Evolutionary conservation across 164 flowering plant species (phyloP).

Genomic region (Brasenia schreberi): DNA sequence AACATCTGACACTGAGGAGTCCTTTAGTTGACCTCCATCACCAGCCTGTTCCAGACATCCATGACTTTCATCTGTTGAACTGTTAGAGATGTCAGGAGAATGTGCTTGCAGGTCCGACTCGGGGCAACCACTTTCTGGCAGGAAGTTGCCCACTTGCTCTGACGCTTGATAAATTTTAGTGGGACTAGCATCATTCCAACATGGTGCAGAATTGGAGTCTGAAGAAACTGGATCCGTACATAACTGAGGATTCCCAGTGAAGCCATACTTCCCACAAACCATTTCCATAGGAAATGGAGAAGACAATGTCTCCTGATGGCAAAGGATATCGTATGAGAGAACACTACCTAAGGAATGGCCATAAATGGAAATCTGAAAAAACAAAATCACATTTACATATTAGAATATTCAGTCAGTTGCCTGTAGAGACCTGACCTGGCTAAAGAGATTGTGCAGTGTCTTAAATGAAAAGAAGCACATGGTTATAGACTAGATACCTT

Average conservation of each 20-base stretch:
- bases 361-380: conserved; percentile 73
- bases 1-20: conserved; percentile 8
- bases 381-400: not conserved
- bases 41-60: conserved; percentile 1
- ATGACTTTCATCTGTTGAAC: too few species aligned
- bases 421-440: too few species aligned
- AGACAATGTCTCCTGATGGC: conserved; percentile 76
- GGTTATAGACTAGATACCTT: conserved; percentile 44
- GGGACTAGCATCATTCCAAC: conserved; percentile 11
- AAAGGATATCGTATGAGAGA: conserved; percentile 93
- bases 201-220: conserved; percentile 2
- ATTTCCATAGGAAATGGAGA: conserved; percentile 76
- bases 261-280: conserved; percentile 29
- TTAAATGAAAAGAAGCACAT: too few species aligned
- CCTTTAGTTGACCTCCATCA: conserved; percentile 8
- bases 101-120: not conserved
- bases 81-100: not conserved
- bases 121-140: conserved; percentile 8
- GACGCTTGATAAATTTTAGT: conserved; percentile 8
- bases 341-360: conserved; percentile 99
- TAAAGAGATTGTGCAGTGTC: too few species aligned
- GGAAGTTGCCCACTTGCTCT: conserved; percentile 5
- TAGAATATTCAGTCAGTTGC: too few species aligned
- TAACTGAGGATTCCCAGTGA: conserved; percentile 12
- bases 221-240: conserved; percentile 14